Evolutionary conservation across 2,329 filamentous ascomycete genomes (phyloP).

Genomic region (Penicillium digitatum): DNA sequence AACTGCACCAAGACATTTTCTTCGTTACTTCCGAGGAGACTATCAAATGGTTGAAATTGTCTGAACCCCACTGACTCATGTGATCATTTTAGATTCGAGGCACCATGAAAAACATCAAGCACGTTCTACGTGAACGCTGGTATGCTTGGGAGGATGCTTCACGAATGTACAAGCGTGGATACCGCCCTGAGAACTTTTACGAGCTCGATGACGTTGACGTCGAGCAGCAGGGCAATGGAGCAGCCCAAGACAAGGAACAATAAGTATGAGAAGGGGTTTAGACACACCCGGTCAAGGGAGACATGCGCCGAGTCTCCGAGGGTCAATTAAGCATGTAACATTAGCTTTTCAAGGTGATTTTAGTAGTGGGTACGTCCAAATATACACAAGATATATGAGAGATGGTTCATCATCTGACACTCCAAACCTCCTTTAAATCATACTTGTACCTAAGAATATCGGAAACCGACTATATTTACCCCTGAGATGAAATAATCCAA

Average conservation of each 20-base stretch:
- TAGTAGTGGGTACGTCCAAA: conserved; percentile 4
- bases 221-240: conserved; percentile 7
- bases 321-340: conserved; percentile 7
- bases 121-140: conserved; percentile 79
- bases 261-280: not conserved
- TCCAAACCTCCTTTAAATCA: not conserved
- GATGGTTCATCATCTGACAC: not conserved
- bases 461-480: not conserved
- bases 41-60: not conserved
- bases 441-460: not conserved
- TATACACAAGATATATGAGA: conserved; percentile 1
- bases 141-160: conserved; percentile 65
- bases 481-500: conserved; percentile 6
- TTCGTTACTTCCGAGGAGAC: not conserved
- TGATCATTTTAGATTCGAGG: conserved; percentile 56
- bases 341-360: conserved; percentile 6
- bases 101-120: conserved; percentile 80
- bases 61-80: not conserved
- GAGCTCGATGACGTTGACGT: conserved; percentile 19
- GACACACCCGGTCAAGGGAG: not conserved
- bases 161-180: conserved; percentile 35
- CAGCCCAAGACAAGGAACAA: not conserved
- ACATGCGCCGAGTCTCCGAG: not conserved
- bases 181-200: conserved; percentile 30
- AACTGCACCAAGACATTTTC: too few species aligned